These are phyloP conservation scores for Penicillium waksmanii DNA, from an alignment of 495 filamentous ascomycete genomes.

Conservation along the genomic window DNA sequence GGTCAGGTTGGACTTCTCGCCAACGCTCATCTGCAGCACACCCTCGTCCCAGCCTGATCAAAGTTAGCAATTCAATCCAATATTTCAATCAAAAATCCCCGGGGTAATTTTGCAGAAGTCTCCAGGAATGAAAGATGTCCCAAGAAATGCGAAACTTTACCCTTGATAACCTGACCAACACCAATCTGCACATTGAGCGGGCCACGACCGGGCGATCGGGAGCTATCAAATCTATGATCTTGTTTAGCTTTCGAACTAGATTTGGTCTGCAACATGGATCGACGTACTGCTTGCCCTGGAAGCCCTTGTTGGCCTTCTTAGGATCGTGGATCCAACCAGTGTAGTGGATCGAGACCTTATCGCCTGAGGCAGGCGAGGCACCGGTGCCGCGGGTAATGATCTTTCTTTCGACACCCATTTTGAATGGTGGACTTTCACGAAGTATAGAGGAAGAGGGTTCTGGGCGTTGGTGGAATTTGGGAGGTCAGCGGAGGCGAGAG, in stretches of 20 bases:
- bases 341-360: conserved; percentile 81
- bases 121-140: conserved; percentile 4
- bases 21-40: conserved; percentile 74
- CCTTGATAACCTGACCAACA: conserved; percentile 75
- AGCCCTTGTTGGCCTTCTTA: conserved; percentile 46
- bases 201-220: conserved; percentile 55
- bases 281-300: conserved; percentile 55
- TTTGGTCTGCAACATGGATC: not conserved
- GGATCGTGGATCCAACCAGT: conserved; percentile 78
- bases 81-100: not conserved
- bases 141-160: conserved; percentile 41
- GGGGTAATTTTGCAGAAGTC: too few species aligned
- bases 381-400: conserved; percentile 53
- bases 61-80: conserved; percentile 12
- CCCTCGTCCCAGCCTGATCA: conserved; percentile 83
- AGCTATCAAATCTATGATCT: conserved; percentile 73
- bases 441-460: not conserved
- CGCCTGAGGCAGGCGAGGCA: conserved; percentile 60
- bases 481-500: conserved; percentile 7
- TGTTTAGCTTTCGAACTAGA: not conserved
- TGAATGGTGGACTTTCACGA: conserved; percentile 12
- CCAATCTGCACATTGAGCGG: conserved; percentile 73
- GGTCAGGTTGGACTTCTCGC: conserved; percentile 79
- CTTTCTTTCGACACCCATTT: conserved; percentile 60
- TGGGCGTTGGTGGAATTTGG: not conserved